Evolutionary conservation across 352 stramenopile genomes (phyloP), one percentile per base, ranked within the genome.

Genomic region (Phytopythium litorale): DNA sequence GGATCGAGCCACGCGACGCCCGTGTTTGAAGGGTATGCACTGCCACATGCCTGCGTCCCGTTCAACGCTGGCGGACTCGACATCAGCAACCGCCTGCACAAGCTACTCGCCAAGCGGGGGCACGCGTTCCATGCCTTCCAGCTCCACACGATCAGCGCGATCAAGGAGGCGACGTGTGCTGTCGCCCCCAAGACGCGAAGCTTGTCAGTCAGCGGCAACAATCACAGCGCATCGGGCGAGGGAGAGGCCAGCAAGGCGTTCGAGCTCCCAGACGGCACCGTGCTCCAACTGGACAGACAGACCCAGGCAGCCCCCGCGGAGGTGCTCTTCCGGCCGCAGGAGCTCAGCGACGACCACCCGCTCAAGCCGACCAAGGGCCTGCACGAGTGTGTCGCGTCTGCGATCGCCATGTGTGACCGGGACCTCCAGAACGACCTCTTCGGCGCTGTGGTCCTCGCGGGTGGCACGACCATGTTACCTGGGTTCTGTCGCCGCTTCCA

Each of bases 321-420:
- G 60, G 70, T 93, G 25, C 70, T 98, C 35, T 97, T 96, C 66
- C 76, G 88, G 25, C 87, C 90, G 1, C 79, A 85, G 13, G 74
- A 98, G 46, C 76, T 97, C 25, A 89, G 98, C 50, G 93, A 98
- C 56, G 98, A 99, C 70, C 97, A 97, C 65, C 85, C 91, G 6
- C 53, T 71, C 35, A 71, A 73, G 6, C 73, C 77, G 0, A 72
- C 63, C 2, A 89, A 87, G 58, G 77, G 78, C 68, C 87, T 89
- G 68, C 98, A 89, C 84, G 97, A 87, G 79, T 74, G 79, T 40
- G 80, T 76, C 4, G 75, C 72, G 18, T 76, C 91, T n/a, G 79
- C 88, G 56, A 96, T 98, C 52, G 67, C 61, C 46, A 92, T 93
- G 84, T 96, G 87, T 37, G 85, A 96, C 68, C 89, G 88, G 65